A percentile compares a stretch with the other conserved stretches of the same genome.
Evolutionary conservation across 2,329 filamentous ascomycete species (phyloP).

Genomic region (Dryadomyces quercus-mongolicae): DNA sequence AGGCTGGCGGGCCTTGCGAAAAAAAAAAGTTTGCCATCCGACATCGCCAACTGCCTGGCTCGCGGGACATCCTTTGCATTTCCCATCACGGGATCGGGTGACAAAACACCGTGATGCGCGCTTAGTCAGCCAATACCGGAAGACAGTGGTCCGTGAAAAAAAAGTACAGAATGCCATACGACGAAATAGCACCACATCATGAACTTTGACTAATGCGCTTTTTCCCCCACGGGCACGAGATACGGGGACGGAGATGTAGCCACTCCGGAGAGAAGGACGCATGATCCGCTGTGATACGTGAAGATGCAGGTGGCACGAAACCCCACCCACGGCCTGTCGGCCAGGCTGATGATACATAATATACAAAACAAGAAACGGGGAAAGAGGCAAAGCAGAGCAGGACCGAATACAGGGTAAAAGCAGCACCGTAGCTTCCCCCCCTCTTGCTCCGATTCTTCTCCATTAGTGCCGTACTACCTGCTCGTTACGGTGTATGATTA

Average conservation of each 20-base stretch:
- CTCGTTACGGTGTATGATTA: neutral
- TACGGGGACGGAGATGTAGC: neutral
- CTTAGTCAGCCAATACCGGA: neutral
- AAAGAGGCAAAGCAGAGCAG: neutral
- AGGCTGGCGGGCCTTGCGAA: neutral
- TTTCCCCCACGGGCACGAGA: neutral
- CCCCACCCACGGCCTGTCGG: neutral
- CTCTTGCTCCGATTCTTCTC: conserved; percentile 5
- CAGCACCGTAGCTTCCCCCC: neutral
- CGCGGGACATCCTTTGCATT: too few relatives aligned
- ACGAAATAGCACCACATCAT: too few relatives aligned
- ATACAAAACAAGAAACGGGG: neutral
- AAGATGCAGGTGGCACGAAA: neutral
- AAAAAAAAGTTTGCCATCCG: neutral
- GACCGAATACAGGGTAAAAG: neutral
- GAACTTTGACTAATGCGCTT: neutral
- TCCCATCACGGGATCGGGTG: too few relatives aligned
- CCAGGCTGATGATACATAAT: neutral
- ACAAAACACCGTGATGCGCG: too few relatives aligned
- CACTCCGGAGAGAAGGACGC: neutral
- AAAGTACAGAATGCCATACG: neutral
- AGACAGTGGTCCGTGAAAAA: neutral
- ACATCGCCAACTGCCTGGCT: neutral
- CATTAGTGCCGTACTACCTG: conserved; percentile 4
- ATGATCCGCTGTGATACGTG: neutral